These are phyloP conservation scores for Thelephora ganbajun DNA, from an alignment of 768 basidiomycete genomes.

Conservation along the genomic window DNA sequence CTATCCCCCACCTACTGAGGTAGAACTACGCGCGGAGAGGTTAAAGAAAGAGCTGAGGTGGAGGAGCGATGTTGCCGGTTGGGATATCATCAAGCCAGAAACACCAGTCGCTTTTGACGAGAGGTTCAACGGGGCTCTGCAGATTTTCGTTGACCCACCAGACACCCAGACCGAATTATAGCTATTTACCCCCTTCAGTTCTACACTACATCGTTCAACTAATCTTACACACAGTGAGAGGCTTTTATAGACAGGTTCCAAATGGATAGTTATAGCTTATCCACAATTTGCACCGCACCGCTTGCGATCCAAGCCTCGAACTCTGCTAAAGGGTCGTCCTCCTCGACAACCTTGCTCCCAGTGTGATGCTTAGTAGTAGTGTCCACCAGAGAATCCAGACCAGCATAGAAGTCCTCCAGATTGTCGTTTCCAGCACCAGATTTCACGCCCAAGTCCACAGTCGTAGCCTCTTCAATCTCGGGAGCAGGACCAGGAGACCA, in stretches of 20 bases:
- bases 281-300: conserved; percentile 40
- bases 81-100: conserved; percentile 59
- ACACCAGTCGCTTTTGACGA: conserved; percentile 64
- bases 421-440: conserved; percentile 3
- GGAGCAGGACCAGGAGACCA: too few relatives aligned
- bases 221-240: neutral
- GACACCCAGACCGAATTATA: conserved; percentile 2
- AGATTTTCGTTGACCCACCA: conserved; percentile 39
- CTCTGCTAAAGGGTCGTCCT: conserved; percentile 43
- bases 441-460: too few relatives aligned
- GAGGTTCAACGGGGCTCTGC: conserved; percentile 44
- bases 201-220: neutral
- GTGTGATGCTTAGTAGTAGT: too few relatives aligned
- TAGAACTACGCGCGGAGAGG: conserved; percentile 78
- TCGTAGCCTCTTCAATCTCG: too few relatives aligned
- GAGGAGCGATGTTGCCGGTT: conserved; percentile 68
- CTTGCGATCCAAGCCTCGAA: conserved; percentile 60
- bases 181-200: neutral
- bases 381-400: too few relatives aligned
- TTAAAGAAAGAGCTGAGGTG: conserved; percentile 82
- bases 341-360: too few relatives aligned
- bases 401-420: neutral
- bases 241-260: neutral
- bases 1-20: conserved; percentile 76
- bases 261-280: neutral